Percentiles rank a stretch among this genome's conserved stretches.
These are phyloP conservation scores for Quercus variabilis DNA, from an alignment of 306 rosid genomes.

Conservation along the genomic window DNA sequence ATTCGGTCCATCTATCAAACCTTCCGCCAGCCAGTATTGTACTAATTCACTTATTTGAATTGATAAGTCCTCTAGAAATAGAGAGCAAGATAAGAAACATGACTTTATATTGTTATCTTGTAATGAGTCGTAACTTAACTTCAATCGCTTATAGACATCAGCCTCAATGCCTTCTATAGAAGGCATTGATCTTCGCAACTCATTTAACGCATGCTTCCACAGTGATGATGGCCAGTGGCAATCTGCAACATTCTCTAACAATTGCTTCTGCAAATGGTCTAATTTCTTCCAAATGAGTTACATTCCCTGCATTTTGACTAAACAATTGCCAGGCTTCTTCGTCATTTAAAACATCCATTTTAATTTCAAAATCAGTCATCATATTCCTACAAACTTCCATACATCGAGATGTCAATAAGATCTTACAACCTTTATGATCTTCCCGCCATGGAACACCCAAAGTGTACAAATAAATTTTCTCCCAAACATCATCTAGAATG, in stretches of 20 bases:
- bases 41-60: slow-evolving; percentile 10
- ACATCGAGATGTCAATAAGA: not conserved
- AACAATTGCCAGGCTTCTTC: not conserved
- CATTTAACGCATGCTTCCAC: slow-evolving; percentile 3
- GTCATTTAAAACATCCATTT: slow-evolving; percentile 7
- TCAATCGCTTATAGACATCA: slow-evolving; percentile 1
- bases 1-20: slow-evolving; percentile 6
- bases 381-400: slow-evolving; percentile 11
- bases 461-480: not conserved
- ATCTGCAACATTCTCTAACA: too few relatives aligned
- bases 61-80: slow-evolving; percentile 10
- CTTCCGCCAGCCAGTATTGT: not conserved
- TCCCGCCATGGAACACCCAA: slow-evolving; percentile 13
- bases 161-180: not conserved
- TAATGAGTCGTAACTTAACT: slow-evolving; percentile 8
- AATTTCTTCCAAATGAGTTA: slow-evolving; percentile 1
- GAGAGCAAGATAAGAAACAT: slow-evolving; percentile 21
- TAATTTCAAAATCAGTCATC: not conserved
- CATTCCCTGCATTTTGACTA: slow-evolving; percentile 1
- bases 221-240: not conserved
- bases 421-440: slow-evolving; percentile 10
- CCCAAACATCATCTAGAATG: too few relatives aligned
- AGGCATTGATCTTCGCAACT: not conserved
- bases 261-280: too few relatives aligned
- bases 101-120: not conserved